These are phyloP conservation scores for Gonium pectorale DNA, from an alignment of 139 green algal species.

Conservation along the genomic window DNA sequence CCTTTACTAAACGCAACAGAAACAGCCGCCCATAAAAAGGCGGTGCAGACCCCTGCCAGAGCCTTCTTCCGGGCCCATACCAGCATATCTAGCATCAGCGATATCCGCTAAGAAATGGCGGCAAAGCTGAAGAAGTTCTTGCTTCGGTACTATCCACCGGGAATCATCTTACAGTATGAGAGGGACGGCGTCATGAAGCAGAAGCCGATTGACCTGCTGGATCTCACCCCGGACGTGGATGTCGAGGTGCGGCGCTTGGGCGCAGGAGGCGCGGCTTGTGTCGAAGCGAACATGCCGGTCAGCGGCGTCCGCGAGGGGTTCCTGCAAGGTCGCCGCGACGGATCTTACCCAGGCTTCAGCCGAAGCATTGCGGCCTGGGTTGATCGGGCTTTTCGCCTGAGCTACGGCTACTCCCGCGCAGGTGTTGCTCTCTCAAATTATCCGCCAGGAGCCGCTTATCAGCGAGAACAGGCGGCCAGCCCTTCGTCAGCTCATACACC, in stretches of 20 bases:
- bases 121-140: conserved; percentile 84
- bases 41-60: too few relatives aligned
- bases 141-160: conserved; percentile 82
- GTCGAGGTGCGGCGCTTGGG: conserved; percentile 67
- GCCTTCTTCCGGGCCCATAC: too few relatives aligned
- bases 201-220: conserved; percentile 76
- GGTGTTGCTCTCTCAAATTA: conserved; percentile 69
- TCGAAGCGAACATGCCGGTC: conserved; percentile 1
- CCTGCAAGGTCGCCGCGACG: too few relatives aligned
- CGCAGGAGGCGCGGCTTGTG: background rate
- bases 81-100: too few relatives aligned
- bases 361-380: too few relatives aligned
- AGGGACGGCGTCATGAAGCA: conserved; percentile 67
- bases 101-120: background rate
- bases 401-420: background rate
- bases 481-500: conserved; percentile 66
- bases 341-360: too few relatives aligned
- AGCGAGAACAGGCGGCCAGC: conserved; percentile 65
- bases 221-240: conserved; percentile 74
- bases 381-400: background rate
- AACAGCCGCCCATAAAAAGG: too few relatives aligned
- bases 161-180: conserved; percentile 83
- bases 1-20: too few relatives aligned
- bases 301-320: background rate
- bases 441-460: conserved; percentile 73